These are phyloP conservation scores for Bocquillonia castaneifolia DNA, from an alignment of 441 rosid genomes.

Conservation along the genomic window DNA sequence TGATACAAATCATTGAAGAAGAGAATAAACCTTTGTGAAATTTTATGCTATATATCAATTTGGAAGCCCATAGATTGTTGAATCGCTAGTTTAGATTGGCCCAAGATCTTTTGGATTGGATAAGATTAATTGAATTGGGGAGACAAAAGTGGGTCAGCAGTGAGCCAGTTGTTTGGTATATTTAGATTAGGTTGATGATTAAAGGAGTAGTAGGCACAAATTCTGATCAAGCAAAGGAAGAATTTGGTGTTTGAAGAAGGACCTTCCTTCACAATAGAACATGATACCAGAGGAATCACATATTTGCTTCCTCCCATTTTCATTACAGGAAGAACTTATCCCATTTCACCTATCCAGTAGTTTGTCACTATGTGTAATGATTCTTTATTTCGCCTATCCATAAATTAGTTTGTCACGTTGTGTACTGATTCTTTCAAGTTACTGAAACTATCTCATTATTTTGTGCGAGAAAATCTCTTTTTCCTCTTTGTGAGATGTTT, in stretches of 20 bases:
- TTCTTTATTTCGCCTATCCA: conserved; percentile 2
- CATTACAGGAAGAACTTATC: conserved; percentile 27
- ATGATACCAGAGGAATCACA: conserved; percentile 32
- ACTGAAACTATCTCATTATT: too few relatives aligned
- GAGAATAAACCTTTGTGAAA: too few relatives aligned
- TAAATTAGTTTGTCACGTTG: background rate
- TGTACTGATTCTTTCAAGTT: background rate
- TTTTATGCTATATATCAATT: too few relatives aligned
- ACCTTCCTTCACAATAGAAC: background rate
- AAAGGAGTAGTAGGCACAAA: conserved; percentile 19
- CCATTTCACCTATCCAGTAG: conserved; percentile 6
- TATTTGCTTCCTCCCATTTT: conserved; percentile 26
- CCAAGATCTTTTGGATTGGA: background rate
- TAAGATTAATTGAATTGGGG: background rate
- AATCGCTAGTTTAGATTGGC: background rate
- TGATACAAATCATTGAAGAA: too few relatives aligned
- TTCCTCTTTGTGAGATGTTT: background rate
- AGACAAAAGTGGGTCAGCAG: conserved; percentile 7
- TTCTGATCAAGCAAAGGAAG: conserved; percentile 22
- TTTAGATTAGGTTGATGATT: background rate
- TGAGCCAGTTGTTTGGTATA: conserved; percentile 2
- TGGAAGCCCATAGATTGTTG: background rate
- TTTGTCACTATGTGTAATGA: conserved; percentile 3
- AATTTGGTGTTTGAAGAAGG: background rate
- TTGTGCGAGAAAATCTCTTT: too few relatives aligned